Evolutionary conservation across 2,329 filamentous ascomycete genomes (phyloP), one percentile per base, ranked within the genome.

Genomic region (Tolypocladium album): DNA sequence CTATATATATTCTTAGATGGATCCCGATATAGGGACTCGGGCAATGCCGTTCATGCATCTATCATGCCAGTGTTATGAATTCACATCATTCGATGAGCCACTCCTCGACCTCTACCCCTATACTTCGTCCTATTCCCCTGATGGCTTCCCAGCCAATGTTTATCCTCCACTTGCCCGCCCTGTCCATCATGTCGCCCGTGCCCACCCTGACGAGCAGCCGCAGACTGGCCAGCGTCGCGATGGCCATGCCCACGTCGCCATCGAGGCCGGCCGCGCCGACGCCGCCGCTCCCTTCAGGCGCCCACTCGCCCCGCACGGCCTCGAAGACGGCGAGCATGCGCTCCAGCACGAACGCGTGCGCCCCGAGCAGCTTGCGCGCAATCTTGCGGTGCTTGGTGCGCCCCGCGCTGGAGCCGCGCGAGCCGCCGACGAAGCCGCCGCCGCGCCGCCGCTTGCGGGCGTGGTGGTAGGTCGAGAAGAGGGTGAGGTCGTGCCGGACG

Each of bases 71-170:
- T 36, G 31, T 13, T 53, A 31, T 53, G 17, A 52, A 1, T 15
- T 12, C 13, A 4, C 24, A 56, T 70, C 70, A 90, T 64, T 90
- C 88, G 56, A 87, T 80, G 59, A 90, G 74, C 80, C 87, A 92
- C 70, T 93, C 89, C 63, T 89, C 86, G 15, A 92, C 80, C 71
- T 92, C 89, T n/a, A 94, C 80, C 2, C 88, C 87, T 58, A 94
- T 82, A 68, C 83, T 87, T 68, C 90, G 77, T 36, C 88, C 90
- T 63, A 94, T 75, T 4, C 80, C 82, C 62, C 87, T 78, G 8
- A 89, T 83, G 63, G 88, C 85, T 68, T 94, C 90, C 88, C 88
- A 92, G 1, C 86, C 85, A 60, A 90, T 85, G 65, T 89, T 90
- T 12, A 92, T 87, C 67, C 88, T 84, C 88, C 89, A 94, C 72